Evolutionary conservation across 129 eudicot genomes (phyloP).

Genomic region (Ambrosia trifida): DNA sequence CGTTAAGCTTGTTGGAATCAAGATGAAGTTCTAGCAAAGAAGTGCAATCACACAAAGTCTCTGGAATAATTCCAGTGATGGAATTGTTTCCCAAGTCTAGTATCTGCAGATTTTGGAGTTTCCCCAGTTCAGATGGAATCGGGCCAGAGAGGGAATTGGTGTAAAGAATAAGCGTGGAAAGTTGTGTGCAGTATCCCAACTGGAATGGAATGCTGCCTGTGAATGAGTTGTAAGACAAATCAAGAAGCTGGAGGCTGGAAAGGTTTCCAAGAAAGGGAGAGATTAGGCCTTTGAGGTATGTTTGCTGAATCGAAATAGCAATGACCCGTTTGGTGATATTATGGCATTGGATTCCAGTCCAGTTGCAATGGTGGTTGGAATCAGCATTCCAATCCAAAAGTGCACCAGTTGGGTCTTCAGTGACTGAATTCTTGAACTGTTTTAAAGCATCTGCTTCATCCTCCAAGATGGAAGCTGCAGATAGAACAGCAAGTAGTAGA

Average conservation of each 20-base stretch:
- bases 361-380: constrained; percentile 70
- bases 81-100: constrained; percentile 61
- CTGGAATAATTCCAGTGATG: constrained; percentile 59
- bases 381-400: constrained; percentile 56
- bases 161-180: constrained; percentile 41
- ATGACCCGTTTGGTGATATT: constrained; percentile 37
- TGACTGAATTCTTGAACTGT: constrained; percentile 56
- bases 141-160: constrained; percentile 59
- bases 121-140: constrained; percentile 66
- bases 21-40: constrained; percentile 43
- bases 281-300: constrained; percentile 55
- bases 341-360: constrained; percentile 79
- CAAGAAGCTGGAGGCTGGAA: constrained; percentile 74
- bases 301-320: constrained; percentile 50
- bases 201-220: constrained; percentile 66
- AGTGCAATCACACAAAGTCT: constrained; percentile 56
- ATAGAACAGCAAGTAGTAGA: constrained; percentile 29
- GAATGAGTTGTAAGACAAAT: constrained; percentile 63
- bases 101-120: constrained; percentile 38
- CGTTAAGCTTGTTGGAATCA: constrained; percentile 53
- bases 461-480: constrained; percentile 34
- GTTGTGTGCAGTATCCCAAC: constrained; percentile 54
- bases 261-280: constrained; percentile 78
- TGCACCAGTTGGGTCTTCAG: constrained; percentile 58
- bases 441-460: constrained; percentile 48